Evolutionary conservation across 2,329 filamentous ascomycete genomes (phyloP), one percentile per base, ranked within the genome.

Genomic region (Trichoderma sp.): DNA sequence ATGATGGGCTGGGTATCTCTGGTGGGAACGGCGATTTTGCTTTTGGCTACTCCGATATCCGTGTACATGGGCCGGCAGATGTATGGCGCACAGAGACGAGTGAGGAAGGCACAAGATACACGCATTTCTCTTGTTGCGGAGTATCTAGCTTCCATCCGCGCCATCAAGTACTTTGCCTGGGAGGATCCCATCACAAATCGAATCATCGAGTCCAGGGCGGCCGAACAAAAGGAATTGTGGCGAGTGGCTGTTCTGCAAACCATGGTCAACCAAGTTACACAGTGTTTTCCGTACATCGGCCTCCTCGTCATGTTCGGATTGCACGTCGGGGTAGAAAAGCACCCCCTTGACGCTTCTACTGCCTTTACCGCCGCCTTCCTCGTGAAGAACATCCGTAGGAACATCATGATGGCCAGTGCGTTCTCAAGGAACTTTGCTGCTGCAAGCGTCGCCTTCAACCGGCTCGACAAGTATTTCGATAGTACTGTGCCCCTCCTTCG

Each of bases 141-240:
- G 75, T 89, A 89, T 74, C 81, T 90, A 30, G 80, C 83, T 30
- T 88, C 87, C 8, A 89, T 90, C 71, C 84, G 86, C 12, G 86
- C 86, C 18, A 85, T 90, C 78, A 90, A 90, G 75, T 89, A 89
- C 74, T 89, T 90, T 77, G 86, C 86, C 2, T 90, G 88, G 88
- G 88, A 90, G 75, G 82, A 84, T 21, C 83, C 85, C 36, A 84
- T 88, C 73, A 83, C 84, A 12, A 80, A 84, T n/a, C 84, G 83
- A 65, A 85, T 90, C 71, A 82, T 86, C 34, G 79, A 83, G 5
- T 83, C 86, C 12, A 85, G 88, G 2, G 76, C 80, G 15, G 79
- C 82, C 2, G 88, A 90, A 76, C 87, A 89, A 73, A 84, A 83
- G 56, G 83, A 84, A 47, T 82, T 89, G 26, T 90, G 88, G 88